These are phyloP conservation scores for Tolypocladium guangdongense DNA, from an alignment of 2,329 filamentous ascomycete genomes.

Conservation along the genomic window DNA sequence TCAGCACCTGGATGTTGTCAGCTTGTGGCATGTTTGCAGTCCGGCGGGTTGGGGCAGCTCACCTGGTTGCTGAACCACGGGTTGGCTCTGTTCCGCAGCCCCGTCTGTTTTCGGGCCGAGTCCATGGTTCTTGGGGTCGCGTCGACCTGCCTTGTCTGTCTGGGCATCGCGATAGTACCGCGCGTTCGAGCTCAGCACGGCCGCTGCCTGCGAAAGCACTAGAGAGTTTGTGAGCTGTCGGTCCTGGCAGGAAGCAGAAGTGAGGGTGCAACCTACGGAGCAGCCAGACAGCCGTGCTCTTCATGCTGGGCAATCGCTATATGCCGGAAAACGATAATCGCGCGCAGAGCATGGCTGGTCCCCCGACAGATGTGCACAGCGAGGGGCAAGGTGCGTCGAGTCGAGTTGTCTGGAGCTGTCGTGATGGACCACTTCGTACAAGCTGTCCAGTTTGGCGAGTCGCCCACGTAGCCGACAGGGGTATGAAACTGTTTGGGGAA, in stretches of 20 bases:
- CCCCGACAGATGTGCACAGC: background rate
- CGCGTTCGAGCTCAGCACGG: conserved; percentile 25
- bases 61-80: conserved; percentile 26
- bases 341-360: conserved; percentile 18
- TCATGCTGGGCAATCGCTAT: conserved; percentile 29
- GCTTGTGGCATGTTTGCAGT: background rate
- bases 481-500: background rate
- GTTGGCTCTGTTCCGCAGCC: conserved; percentile 14
- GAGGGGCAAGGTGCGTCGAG: background rate
- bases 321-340: conserved; percentile 13
- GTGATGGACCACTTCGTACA: background rate
- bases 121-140: conserved; percentile 19
- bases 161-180: conserved; percentile 24
- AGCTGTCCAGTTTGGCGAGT: conserved; percentile 8
- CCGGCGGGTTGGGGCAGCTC: conserved; percentile 5
- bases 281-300: conserved; percentile 27
- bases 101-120: conserved; percentile 19
- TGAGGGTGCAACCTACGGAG: conserved; percentile 25
- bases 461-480: background rate
- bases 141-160: conserved; percentile 16
- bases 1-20: conserved; percentile 31
- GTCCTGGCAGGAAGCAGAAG: conserved; percentile 1
- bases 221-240: conserved; percentile 12
- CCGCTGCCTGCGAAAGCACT: conserved; percentile 37
- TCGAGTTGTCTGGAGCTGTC: conserved; percentile 1